Percentiles rank a stretch among this genome's conserved stretches.
phyloP scores from a whole-genome alignment of 345 rosid genomes.

The Laguncularia racemosa region DNA sequence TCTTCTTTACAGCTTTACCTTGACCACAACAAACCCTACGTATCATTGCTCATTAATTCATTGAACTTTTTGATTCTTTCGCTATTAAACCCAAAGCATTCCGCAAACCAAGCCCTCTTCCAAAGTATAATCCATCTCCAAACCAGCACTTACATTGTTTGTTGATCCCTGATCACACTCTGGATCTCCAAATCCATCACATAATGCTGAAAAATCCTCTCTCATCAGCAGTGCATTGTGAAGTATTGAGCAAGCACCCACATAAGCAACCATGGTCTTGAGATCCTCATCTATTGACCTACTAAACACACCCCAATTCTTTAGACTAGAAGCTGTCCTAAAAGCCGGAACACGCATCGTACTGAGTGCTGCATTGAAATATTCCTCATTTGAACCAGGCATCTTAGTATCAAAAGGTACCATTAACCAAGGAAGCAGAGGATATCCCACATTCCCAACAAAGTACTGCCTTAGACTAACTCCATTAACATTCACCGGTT shows the following conservation, averaged over 20 bases:
- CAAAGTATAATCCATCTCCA: constrained; percentile 18
- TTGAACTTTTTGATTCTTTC: constrained; percentile 5
- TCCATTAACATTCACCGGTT: constrained; percentile 21
- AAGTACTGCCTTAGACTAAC: constrained; percentile 36
- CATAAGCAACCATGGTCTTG: constrained; percentile 41
- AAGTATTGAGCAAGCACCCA: constrained; percentile 58
- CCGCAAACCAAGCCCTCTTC: constrained; percentile 25
- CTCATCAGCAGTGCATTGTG: constrained; percentile 56
- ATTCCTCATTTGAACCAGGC: constrained; percentile 29
- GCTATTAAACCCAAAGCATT: constrained; percentile 35
- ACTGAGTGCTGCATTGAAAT: constrained; percentile 30
- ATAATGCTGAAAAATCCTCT: constrained; percentile 51
- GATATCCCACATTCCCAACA: constrained; percentile 43
- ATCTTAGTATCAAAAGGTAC: constrained; percentile 34
- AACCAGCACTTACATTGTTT: constrained; percentile 7
- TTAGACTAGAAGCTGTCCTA: constrained; percentile 42
- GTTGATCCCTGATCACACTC: constrained; percentile 15
- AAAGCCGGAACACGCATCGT: constrained; percentile 24
- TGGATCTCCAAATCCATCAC: constrained; percentile 22
- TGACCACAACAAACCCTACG: constrained; percentile 1
- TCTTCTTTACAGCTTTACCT: not conserved
- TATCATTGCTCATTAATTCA: constrained; percentile 3
- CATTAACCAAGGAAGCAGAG: constrained; percentile 65
- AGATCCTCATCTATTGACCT: constrained; percentile 43
- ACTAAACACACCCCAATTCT: constrained; percentile 53